These are phyloP conservation scores for Rozella allomycis DNA, from an alignment of 371 early-diverging fungal species.

Conservation along the genomic window DNA sequence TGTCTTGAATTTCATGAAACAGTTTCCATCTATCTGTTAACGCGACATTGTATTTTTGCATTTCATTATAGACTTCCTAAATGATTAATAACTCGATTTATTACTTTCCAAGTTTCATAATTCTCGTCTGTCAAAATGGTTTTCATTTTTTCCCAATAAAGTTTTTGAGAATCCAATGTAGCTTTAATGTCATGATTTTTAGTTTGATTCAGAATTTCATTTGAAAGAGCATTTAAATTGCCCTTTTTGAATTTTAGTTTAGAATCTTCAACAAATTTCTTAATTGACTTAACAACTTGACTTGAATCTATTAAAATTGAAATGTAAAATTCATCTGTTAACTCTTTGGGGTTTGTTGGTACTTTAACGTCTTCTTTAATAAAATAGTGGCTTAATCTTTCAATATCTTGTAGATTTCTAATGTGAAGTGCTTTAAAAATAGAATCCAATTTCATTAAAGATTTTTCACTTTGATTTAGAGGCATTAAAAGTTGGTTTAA, in stretches of 20 bases:
- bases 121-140: conserved; percentile 15
- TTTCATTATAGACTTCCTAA: conserved; percentile 16
- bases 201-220: too few relatives aligned
- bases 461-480: conserved; percentile 17
- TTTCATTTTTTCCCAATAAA: conserved; percentile 20
- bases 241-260: conserved; percentile 3
- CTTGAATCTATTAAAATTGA: not conserved
- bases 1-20: conserved; percentile 11
- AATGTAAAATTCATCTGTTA: not conserved
- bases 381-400: conserved; percentile 13
- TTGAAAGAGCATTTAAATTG: too few relatives aligned
- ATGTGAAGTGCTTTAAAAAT: conserved; percentile 27
- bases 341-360: not conserved
- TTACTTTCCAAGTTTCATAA: conserved; percentile 19
- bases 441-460: conserved; percentile 21
- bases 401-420: conserved; percentile 21
- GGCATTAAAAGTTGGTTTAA: conserved; percentile 20
- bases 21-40: conserved; percentile 11
- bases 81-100: not conserved
- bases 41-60: conserved; percentile 18
- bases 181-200: not conserved
- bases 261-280: conserved; percentile 1
- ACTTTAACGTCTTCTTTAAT: conserved; percentile 3
- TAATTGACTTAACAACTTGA: conserved; percentile 1
- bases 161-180: not conserved